A percentile compares a stretch with the other conserved stretches of the same genome.
These are phyloP conservation scores for Groenewaldozyma tartarivorans DNA, from an alignment of 805 yeast genomes.

Conservation along the genomic window DNA sequence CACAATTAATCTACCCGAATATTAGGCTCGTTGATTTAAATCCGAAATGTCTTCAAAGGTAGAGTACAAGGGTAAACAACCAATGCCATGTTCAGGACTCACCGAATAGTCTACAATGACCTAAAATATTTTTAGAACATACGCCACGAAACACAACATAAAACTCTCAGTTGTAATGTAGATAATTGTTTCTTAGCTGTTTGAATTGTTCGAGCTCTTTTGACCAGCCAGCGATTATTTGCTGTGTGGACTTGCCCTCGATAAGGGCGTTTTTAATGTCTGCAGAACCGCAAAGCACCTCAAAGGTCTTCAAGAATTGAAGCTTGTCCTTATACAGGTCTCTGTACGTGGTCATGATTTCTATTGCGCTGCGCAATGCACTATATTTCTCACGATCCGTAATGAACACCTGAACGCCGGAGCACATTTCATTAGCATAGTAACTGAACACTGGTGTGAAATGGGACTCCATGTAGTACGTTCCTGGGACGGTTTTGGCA, in stretches of 20 bases:
- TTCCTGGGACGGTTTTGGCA: conserved; percentile 2
- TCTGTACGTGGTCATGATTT: conserved; percentile 3
- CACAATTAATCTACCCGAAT: too few relatives aligned
- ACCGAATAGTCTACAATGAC: too few relatives aligned
- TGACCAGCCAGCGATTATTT: conserved; percentile 5
- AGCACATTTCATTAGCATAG: conserved; percentile 3
- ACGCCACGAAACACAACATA: too few relatives aligned
- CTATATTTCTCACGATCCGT: conserved; percentile 5
- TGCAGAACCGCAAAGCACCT: conserved; percentile 4
- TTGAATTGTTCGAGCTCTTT: conserved; percentile 4
- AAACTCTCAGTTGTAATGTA: too few relatives aligned
- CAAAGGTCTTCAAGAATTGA: conserved; percentile 1
- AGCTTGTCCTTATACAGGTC: conserved; percentile 6
- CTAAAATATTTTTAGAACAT: too few relatives aligned
- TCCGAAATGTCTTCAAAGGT: too few relatives aligned
- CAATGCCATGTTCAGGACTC: too few relatives aligned
- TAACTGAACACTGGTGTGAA: conserved; percentile 8
- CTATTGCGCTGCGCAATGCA: conserved; percentile 2
- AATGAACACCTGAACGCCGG: conserved; percentile 7
- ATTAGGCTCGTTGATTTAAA: too few relatives aligned
- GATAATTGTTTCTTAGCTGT: background rate
- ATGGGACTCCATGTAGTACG: conserved; percentile 6
- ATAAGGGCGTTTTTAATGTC: conserved; percentile 1
- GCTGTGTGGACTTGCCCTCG: conserved; percentile 1
- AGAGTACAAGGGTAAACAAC: too few relatives aligned